Base-by-base conservation (phyloP, 176 grass and related monocot genomes). In the Neostapfia colusana region DNA sequence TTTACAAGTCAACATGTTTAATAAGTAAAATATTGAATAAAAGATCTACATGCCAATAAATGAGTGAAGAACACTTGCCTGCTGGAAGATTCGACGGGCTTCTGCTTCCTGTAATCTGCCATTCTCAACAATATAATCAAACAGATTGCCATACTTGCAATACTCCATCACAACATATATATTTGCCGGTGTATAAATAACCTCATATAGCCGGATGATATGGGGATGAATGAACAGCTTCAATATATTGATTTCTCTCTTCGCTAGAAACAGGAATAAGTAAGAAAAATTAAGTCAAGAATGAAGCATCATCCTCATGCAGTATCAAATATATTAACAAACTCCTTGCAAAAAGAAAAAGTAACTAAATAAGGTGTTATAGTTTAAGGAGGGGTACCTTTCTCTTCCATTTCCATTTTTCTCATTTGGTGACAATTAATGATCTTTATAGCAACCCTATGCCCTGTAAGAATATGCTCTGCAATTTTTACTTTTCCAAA, bases 111-210 rank as follows among this genome's bases (percentile, higher is more conserved):
- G 91, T 74, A 97, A 61, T 65, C 91, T 84, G 31, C 88, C 91
- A 76, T 91, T 97, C 76, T 97, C 94, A 54, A 93, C 94, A 61
- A 97, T 91, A 77, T 89, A 92, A 82, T 97, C 95, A 84, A 88
- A 97, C 72, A 97, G 66, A 78, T 93, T 89, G 0, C 94, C 94
- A 37, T 81, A 92, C 71, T 93, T 93, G 70, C 88, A 90, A 76
- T 97, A 97, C 79, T 97, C 94, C 84, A 89, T 97, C 57, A 97
- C 84, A 80, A 97, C 84, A 79, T 86, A 97, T 84, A 93, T 93
- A 81, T 97, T 82, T 55, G 82, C 86, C 9, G 69, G 71, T 77
- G 94, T 91, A 67, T 93, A 90, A 81, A 97, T 97, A 54, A 93
- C 94, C 50, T 97, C 94, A 79, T 97, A 97, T 65, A 97, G 86